Evolutionary conservation across 768 basidiomycete genomes (phyloP), one percentile per base, ranked within the genome.

Genomic region (Serendipita sp.): DNA sequence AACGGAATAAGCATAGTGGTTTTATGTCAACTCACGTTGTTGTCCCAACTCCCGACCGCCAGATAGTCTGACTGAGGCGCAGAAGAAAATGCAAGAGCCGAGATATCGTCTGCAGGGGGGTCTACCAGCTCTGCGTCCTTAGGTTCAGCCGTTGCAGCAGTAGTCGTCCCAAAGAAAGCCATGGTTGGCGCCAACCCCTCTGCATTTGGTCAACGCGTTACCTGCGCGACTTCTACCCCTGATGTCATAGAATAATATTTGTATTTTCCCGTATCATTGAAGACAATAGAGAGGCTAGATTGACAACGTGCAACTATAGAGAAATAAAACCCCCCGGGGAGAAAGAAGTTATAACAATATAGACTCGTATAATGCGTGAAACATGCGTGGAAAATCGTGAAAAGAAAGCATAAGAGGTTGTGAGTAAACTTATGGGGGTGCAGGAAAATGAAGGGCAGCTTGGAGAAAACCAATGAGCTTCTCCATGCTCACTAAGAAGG

Each of bases 1-100:
- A 47, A 38, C 51, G 60, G 35, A 34, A 54, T 5, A 63, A 34
- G 53, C 44, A 16, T 41, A 13, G 35, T 16, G 1, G 53, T 48
- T 15, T 45, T 11, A 32, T 7, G 18, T 16, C 13, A 13, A 74
- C 83, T 47, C 68, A 92, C 93, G 74, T 89, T 89, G 72, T 92
- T 93, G 71, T 90, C 89, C 95, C 95, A 98, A 69, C 86, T 88
- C 64, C 85, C 92, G 11, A 94, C 93, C 7, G 94, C 92, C 30
- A 98, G 80, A 71, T 90, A 89, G 71, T 95, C 91, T 7, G 88
- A 88, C 16, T 83, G 85, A 3, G 87, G 82, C 13, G 56, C 28
- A 32, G 56, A 37, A 0, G 89, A 92, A 76, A 94, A 97, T 1
- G 87, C 75, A 62, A 97, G 74, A 2, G 84, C 82, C 1, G 92